phyloP scores from a whole-genome alignment of 148 eudicot species.

The Vaccinium darrowii region DNA sequence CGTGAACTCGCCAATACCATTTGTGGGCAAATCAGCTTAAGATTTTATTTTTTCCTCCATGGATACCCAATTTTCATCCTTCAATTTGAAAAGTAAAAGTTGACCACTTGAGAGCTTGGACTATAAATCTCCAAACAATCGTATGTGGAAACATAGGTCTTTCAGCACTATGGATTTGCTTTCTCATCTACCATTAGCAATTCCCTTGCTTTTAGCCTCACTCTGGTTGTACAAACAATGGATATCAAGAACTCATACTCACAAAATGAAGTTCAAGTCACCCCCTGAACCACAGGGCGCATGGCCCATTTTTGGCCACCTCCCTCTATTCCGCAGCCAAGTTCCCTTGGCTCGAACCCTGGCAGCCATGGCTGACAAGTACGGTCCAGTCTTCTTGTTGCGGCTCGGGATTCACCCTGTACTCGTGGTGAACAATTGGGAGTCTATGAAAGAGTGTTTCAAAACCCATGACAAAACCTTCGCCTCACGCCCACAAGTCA shows the following conservation, averaged over 20 bases:
- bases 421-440: slow-evolving; percentile 5
- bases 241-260: neutral
- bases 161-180: too few relatives aligned
- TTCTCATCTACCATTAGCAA: too few relatives aligned
- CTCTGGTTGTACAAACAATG: neutral
- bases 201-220: neutral
- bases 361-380: neutral
- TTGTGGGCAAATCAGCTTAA: too few relatives aligned
- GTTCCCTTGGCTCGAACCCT: neutral
- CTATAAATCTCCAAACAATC: neutral
- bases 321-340: neutral
- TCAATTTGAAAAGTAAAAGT: neutral
- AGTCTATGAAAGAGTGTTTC: neutral
- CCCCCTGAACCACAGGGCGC: neutral
- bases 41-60: neutral
- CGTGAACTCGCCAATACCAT: too few relatives aligned
- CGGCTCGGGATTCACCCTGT: neutral
- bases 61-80: neutral
- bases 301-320: slow-evolving; percentile 2
- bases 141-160: neutral
- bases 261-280: too few relatives aligned
- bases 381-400: neutral
- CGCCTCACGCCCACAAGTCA: slow-evolving; percentile 3
- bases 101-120: neutral
- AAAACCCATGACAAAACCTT: neutral